Base-by-base conservation (phyloP, 805 yeast genomes). In the Metschnikowia anglica region DNA sequence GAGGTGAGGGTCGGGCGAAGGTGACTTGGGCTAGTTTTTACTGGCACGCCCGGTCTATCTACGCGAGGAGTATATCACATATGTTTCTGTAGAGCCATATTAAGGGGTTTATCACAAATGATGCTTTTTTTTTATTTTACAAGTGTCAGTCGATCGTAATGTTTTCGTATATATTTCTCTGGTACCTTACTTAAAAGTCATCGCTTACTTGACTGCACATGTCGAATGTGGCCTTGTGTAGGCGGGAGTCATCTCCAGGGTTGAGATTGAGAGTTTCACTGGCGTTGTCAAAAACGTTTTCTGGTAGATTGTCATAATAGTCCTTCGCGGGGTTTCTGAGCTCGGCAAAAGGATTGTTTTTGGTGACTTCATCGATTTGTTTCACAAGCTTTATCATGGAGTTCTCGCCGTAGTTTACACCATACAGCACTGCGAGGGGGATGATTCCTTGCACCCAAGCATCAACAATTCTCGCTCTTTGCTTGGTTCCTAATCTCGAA, bases 401-500 rank as follows among this genome's bases (percentile, higher is more conserved):
- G 34, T 70, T 72, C 49, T 85, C 91, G 17, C 95, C 95, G 48
- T 76, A 76, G 55, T 83, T 83, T 5, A 83, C 71, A 5, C 75
- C 76, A 42, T 68, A 71, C 52, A 54, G 62, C 1, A 72, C 74
- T 18, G 59, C 55, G 11, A 68, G 59, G 4, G 76, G 75, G 32
- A 71, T 56, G 20, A 70, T 66, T 4, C 74, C 74, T 46, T 69
- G 74, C 3, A 69, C 75, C 75, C 75, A 70, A 3, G 75, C 75
- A 49, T 71, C 75, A 11, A 90, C 70, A 16, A 88, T 75, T 39
- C 77, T 73, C 2, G 84, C 83, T 42, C 98, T 72, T 65, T 88
- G 96, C 49, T 83, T 83, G 30, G 83, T 79, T 2, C 84, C 88
- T 46, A 89, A 61, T 51, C 95, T 64, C 20, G 93, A 85, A 36